Percentiles rank a stretch among this genome's conserved stretches.
These are phyloP conservation scores for Eucalyptus regnans DNA, from an alignment of 345 rosid species.

Conservation along the genomic window DNA sequence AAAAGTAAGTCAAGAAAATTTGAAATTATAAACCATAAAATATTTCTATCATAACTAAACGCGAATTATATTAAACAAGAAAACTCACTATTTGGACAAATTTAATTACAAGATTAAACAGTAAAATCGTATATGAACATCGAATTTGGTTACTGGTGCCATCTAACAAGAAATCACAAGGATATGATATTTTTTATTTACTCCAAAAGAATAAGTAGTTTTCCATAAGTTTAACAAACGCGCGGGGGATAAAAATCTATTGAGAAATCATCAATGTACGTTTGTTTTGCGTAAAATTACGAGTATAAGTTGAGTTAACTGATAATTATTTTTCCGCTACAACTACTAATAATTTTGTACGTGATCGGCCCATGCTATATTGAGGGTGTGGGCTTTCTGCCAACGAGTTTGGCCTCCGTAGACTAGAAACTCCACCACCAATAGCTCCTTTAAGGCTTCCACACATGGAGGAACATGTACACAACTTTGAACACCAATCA, in stretches of 20 bases:
- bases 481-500: neutral
- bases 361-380: neutral
- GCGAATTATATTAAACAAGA: neutral
- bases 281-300: neutral
- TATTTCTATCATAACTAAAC: neutral
- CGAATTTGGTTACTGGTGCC: neutral
- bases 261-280: neutral
- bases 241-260: neutral
- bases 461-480: neutral
- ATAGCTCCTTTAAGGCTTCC: neutral
- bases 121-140: neutral
- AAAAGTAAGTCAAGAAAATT: neutral
- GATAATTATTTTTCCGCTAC: neutral
- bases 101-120: neutral
- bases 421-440: neutral
- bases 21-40: neutral
- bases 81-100: neutral
- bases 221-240: neutral
- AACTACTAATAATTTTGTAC: neutral
- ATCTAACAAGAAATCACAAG: neutral
- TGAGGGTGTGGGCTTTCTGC: neutral
- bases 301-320: neutral
- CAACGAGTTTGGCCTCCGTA: neutral
- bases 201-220: neutral
- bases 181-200: neutral